Percentiles rank a stretch among this genome's conserved stretches.
Conservation (phyloP, 2,329 filamentous ascomycete species). For the Aspergillus felis region DNA sequence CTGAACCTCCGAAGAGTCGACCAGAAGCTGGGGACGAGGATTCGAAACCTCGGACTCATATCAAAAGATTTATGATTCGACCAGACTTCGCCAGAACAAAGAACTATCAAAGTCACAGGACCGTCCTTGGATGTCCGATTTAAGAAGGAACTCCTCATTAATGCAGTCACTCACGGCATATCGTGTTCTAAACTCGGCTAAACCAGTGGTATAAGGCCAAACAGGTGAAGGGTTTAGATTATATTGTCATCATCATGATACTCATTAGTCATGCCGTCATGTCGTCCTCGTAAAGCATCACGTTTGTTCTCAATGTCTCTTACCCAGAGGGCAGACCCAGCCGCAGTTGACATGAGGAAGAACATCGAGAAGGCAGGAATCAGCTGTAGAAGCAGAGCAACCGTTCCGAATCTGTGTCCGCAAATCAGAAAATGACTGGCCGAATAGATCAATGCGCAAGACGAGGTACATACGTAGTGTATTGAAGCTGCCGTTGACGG, state of each 20-base stretch:
- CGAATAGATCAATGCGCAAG: neutral
- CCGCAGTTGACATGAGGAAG: conserved; percentile 82
- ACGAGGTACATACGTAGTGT: conserved; percentile 62
- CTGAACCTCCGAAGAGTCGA: neutral
- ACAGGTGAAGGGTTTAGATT: conserved; percentile 6
- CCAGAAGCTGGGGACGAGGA: neutral
- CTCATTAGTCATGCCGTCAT: conserved; percentile 21
- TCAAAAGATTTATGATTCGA: too few species aligned
- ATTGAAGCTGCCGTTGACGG: conserved; percentile 67
- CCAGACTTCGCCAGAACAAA: neutral
- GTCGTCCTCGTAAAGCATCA: conserved; percentile 21
- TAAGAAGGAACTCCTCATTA: neutral
- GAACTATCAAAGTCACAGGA: neutral
- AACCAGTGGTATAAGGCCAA: neutral
- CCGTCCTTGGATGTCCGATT: neutral
- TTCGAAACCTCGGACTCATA: neutral
- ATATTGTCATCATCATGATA: conserved; percentile 37
- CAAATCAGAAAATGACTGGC: neutral
- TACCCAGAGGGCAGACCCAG: conserved; percentile 82
- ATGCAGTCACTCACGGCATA: neutral
- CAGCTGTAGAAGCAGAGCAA: conserved; percentile 81
- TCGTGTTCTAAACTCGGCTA: neutral
- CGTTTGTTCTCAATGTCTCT: conserved; percentile 67
- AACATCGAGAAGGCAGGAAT: conserved; percentile 89
- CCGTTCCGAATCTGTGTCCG: conserved; percentile 65